These are phyloP conservation scores for Naganishia sp. DNA, from an alignment of 1,284 basidiomycete genomes.

Conservation along the genomic window DNA sequence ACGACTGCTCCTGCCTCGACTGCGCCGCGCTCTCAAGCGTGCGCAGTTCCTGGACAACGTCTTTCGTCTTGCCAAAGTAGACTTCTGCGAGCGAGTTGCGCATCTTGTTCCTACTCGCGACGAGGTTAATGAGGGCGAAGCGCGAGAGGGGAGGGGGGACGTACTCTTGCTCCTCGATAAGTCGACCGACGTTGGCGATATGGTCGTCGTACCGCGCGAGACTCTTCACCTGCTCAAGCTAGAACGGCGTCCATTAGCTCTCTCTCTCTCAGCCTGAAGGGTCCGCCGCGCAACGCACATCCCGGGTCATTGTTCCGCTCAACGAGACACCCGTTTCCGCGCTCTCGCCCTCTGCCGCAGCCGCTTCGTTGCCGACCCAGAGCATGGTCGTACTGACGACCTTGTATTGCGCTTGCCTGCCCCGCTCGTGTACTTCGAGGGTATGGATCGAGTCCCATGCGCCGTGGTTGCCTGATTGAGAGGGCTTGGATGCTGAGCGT, in stretches of 20 bases:
- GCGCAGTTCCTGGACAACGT: constrained; percentile 87
- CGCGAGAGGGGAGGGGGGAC: constrained; percentile 26
- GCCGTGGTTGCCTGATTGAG: constrained; percentile 54
- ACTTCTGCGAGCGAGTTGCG: constrained; percentile 93
- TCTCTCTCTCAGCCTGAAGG: background rate
- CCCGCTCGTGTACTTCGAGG: constrained; percentile 88
- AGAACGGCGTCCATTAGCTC: constrained; percentile 24
- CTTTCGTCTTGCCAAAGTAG: constrained; percentile 97
- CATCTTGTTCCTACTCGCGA: constrained; percentile 72
- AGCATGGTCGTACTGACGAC: constrained; percentile 97
- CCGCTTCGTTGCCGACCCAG: constrained; percentile 69
- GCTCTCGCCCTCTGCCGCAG: constrained; percentile 49
- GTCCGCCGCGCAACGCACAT: constrained; percentile 60
- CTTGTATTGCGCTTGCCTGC: constrained; percentile 91
- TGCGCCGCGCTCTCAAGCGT: constrained; percentile 83
- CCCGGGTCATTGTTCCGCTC: constrained; percentile 95
- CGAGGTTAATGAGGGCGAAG: background rate
- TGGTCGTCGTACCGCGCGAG: constrained; percentile 76
- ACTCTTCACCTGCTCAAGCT: constrained; percentile 85
- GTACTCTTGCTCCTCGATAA: constrained; percentile 95
- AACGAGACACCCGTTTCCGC: constrained; percentile 64
- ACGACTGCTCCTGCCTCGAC: constrained; percentile 64
- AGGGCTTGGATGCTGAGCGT: constrained; percentile 29
- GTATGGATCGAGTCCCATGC: constrained; percentile 99
- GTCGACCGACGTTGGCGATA: constrained; percentile 85